Evolutionary conservation across 768 basidiomycete genomes (phyloP).

Genomic region (Lactarius hatsudake): DNA sequence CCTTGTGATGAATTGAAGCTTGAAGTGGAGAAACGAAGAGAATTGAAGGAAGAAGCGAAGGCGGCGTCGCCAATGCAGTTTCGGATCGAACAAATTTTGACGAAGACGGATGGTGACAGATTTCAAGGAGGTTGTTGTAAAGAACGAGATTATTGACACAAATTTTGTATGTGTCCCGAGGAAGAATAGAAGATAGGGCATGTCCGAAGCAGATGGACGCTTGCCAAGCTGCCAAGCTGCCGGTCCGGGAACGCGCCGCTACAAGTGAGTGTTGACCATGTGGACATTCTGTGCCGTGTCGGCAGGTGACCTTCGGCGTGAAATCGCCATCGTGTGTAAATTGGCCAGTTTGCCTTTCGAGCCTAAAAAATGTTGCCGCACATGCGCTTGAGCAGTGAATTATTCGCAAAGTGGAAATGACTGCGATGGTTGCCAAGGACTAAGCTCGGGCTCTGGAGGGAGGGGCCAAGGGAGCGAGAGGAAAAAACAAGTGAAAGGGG

Average conservation of each 20-base stretch:
- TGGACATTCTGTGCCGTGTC: conserved; percentile 8
- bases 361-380: neutral
- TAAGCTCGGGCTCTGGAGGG: too few relatives aligned
- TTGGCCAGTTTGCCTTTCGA: neutral
- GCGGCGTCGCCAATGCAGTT: neutral
- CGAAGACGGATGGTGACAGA: neutral
- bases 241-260: conserved; percentile 2
- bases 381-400: neutral
- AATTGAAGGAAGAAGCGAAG: neutral
- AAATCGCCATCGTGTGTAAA: conserved; percentile 21
- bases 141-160: conserved; percentile 2
- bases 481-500: neutral
- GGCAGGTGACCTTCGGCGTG: conserved; percentile 13
- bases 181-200: neutral
- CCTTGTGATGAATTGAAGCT: neutral
- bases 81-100: neutral
- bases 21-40: neutral
- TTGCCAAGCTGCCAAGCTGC: conserved; percentile 4
- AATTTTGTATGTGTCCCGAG: neutral
- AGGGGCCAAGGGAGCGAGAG: neutral
- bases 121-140: neutral
- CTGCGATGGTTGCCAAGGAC: conserved; percentile 6
- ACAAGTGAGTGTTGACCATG: conserved; percentile 1
- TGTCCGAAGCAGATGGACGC: conserved; percentile 11
- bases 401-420: neutral